Base-by-base conservation (phyloP, 2,329 filamentous ascomycete genomes). In the Aspergillus oerlinghausenensis region DNA sequence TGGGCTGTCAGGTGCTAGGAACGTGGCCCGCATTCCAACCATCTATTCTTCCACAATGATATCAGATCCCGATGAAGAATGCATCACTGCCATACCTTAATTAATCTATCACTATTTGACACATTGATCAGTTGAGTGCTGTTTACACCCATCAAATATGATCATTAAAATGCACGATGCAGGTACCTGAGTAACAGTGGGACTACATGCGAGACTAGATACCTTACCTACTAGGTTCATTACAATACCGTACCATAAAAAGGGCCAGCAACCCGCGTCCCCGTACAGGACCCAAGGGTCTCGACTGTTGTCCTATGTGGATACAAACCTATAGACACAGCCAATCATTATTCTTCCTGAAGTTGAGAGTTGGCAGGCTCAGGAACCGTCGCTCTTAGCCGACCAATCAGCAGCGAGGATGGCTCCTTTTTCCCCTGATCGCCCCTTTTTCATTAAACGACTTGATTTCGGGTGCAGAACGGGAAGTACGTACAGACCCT, bases 361-460 rank as follows among this genome's bases (percentile, higher is more conserved):
- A 21, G 28, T 28, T 32, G 35, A 50, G 43, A 50, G 29, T 43
- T 42, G 50, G 40, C 38, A 38, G 50, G 45, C 54, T 60, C 61
- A 63, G 64, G 63, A 54, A 62, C 63, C 58, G 40, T 56, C 55
- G 17, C 14, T 32, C 17, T 23, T 21, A 11, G 1, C 1, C 42
- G 14, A 3, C 62, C 63, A 65, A 65, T 65, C n/a, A 58, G 1
- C 3, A 4, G 6, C 3, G 8, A 3, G 9, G 11, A 21, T 32
- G 14, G 3, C 26, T 21, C 26, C 49, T n/a, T 45, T 32, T 28
- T 55, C 61, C 58, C 62, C 57, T 63, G 61, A 63, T 58, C 55
- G 51, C 55, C 61, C 61, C 59, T 64, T 62, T 63, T 63, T 49
- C 35, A 49, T 40, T 43, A 43, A 35, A 35, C 32, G 32, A 35